Evolutionary conservation across 441 rosid species (phyloP).

Genomic region (Rhodomyrtus psidioides): DNA sequence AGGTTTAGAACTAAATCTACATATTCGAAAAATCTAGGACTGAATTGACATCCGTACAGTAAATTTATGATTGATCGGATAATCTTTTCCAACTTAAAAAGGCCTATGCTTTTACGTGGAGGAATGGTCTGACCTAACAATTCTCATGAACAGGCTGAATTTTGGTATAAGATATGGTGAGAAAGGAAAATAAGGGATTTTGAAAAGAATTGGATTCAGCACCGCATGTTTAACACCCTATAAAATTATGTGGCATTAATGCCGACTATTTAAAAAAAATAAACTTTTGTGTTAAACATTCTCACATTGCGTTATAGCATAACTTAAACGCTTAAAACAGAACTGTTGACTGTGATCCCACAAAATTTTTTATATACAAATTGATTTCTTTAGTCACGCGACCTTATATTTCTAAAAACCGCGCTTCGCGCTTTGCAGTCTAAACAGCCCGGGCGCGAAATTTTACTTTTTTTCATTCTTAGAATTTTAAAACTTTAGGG

Average conservation of each 20-base stretch:
- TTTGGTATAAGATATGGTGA: neutral
- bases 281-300: neutral
- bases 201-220: neutral
- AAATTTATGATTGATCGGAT: neutral
- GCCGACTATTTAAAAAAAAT: neutral
- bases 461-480: neutral
- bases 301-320: neutral
- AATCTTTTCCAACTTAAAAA: neutral
- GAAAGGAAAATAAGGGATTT: neutral
- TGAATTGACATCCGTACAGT: neutral
- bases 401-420: neutral
- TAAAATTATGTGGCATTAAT: neutral
- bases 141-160: no score
- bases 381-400: neutral
- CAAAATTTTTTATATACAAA: neutral
- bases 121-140: neutral
- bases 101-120: neutral
- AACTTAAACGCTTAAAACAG: neutral
- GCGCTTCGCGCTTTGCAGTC: neutral
- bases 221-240: fast-evolving
- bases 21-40: neutral
- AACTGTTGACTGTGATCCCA: fast-evolving
- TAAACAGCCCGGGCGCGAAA: neutral
- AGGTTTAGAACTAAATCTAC: neutral
- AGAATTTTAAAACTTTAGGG: neutral